A percentile compares a stretch with the other conserved stretches of the same genome.
These are phyloP conservation scores for Phoenix dactylifera DNA, from an alignment of 176 grass and related monocot genomes.

Conservation along the genomic window DNA sequence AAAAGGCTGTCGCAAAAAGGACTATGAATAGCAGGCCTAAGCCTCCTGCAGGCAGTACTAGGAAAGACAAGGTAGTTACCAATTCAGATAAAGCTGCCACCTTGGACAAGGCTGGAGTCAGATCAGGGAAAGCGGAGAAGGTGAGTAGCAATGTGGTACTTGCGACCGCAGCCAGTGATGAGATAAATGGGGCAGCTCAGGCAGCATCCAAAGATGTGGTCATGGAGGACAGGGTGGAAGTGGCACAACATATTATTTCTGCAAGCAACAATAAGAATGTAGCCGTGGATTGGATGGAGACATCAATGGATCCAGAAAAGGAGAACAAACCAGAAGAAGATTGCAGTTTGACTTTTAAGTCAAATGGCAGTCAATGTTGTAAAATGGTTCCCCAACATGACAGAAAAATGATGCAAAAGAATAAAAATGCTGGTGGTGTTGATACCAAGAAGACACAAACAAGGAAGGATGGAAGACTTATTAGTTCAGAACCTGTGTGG, in stretches of 20 bases:
- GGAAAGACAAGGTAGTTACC: background rate
- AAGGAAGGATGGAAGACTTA: conserved; percentile 17
- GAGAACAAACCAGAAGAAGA: conserved; percentile 37
- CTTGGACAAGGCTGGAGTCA: conserved; percentile 2
- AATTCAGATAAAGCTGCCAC: background rate
- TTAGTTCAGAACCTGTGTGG: conserved; percentile 17
- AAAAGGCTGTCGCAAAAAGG: conserved; percentile 61
- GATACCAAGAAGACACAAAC: conserved; percentile 6
- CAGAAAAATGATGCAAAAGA: conserved; percentile 15
- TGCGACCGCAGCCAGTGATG: too few relatives aligned
- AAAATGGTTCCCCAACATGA: conserved; percentile 16
- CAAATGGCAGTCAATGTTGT: conserved; percentile 1
- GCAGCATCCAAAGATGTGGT: background rate
- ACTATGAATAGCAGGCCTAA: conserved; percentile 29
- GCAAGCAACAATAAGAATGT: conserved; percentile 34
- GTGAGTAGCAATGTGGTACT: background rate
- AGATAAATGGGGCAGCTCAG: background rate
- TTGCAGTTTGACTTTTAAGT: conserved; percentile 23
- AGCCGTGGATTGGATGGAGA: conserved; percentile 18
- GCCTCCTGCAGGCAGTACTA: background rate
- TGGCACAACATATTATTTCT: conserved; percentile 15
- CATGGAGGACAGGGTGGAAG: conserved; percentile 20
- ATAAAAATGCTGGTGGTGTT: conserved; percentile 6
- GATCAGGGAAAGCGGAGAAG: conserved; percentile 10
- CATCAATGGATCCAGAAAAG: conserved; percentile 38